These are phyloP conservation scores for Amorphotheca resinae DNA, from an alignment of 495 filamentous ascomycete species.

Conservation along the genomic window DNA sequence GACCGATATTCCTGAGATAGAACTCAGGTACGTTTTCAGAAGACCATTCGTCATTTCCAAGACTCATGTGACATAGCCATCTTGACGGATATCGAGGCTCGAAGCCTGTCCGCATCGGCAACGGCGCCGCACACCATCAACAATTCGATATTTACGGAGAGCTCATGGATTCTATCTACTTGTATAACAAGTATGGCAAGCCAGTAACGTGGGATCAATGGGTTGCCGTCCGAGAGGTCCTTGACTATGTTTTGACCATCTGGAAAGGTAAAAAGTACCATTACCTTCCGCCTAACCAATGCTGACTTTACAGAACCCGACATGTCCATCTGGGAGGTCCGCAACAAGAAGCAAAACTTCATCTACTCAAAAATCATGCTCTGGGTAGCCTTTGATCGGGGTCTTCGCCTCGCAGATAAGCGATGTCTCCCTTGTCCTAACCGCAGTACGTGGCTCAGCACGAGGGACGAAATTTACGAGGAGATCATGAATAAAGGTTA, in stretches of 20 bases:
- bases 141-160: conserved; percentile 70
- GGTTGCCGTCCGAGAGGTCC: conserved; percentile 45
- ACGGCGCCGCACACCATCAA: conserved; percentile 59
- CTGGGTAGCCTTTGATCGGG: conserved; percentile 65
- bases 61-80: conserved; percentile 27
- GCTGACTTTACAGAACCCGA: conserved; percentile 38
- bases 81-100: conserved; percentile 56
- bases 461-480: conserved; percentile 53
- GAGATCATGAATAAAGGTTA: conserved; percentile 56
- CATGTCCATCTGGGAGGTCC: conserved; percentile 72
- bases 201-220: conserved; percentile 63
- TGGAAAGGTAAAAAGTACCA: conserved; percentile 24
- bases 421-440: conserved; percentile 57
- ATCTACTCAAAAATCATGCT: conserved; percentile 65
- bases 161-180: conserved; percentile 61
- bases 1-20: conserved; percentile 56
- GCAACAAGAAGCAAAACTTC: conserved; percentile 59
- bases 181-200: conserved; percentile 69
- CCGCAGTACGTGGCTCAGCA: conserved; percentile 45
- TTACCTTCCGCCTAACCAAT: too few relatives aligned
- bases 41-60: not conserved
- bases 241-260: conserved; percentile 45
- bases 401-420: conserved; percentile 56
- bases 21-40: conserved; percentile 28
- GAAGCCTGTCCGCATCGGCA: conserved; percentile 59